These are phyloP conservation scores for Fusarium lyarnte DNA, from an alignment of 2,329 filamentous ascomycete species.

Conservation along the genomic window DNA sequence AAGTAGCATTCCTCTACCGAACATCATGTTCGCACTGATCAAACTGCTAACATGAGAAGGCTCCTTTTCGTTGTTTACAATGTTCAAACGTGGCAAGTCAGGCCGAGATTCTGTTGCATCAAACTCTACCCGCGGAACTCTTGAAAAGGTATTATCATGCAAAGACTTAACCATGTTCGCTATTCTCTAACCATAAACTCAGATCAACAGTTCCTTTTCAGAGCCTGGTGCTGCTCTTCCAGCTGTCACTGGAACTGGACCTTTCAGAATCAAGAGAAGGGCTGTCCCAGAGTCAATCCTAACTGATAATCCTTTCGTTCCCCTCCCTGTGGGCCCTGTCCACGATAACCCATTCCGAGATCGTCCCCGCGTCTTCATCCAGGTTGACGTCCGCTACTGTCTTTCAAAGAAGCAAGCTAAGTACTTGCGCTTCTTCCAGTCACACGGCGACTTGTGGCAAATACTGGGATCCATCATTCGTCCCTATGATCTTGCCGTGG, in stretches of 20 bases:
- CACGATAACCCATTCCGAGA: conserved; percentile 43
- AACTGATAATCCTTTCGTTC: neutral
- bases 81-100: neutral
- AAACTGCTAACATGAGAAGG: neutral
- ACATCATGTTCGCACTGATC: neutral
- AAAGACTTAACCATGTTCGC: too few species aligned
- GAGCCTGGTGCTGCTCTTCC: neutral
- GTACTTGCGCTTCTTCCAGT: conserved; percentile 75
- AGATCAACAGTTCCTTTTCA: neutral
- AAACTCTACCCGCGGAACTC: neutral
- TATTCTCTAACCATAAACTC: neutral
- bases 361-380: conserved; percentile 57
- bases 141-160: neutral
- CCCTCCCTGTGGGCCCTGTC: neutral
- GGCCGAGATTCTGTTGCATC: neutral
- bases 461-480: conserved; percentile 71
- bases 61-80: conserved; percentile 9
- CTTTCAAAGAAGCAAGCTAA: conserved; percentile 52
- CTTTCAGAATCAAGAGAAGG: neutral
- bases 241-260: neutral
- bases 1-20: neutral
- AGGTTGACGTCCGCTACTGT: conserved; percentile 74
- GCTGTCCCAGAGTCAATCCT: neutral
- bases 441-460: conserved; percentile 78
- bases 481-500: conserved; percentile 71